Base-by-base conservation (phyloP, 2,329 filamentous ascomycete species). In the Colletotrichum sp. region DNA sequence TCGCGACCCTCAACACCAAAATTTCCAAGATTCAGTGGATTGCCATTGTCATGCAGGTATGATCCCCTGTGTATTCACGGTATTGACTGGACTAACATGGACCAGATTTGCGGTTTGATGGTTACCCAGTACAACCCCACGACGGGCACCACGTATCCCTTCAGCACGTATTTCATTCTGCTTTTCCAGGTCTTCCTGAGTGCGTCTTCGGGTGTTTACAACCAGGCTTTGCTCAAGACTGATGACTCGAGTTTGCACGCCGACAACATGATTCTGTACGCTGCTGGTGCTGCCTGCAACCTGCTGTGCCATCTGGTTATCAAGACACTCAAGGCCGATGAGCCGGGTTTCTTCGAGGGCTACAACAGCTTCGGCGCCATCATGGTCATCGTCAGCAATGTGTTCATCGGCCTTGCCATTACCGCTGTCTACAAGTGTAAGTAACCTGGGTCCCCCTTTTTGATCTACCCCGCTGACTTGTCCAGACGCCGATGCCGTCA, bases 341-440 rank as follows among this genome's bases (percentile, higher is more conserved):
- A 83, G 70, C 81, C 81, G 7, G 77, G 79, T 26, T 79, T 79
- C 75, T 78, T 79, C n/a, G 65, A 77, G 26, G 79, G 79, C 21
- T 79, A 79, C 69, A 78, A 76, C 55, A 81, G 77, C 73, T 74
- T 81, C 48, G 79, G 78, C 7, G 81, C 82, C 18, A 77, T 81
- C 73, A 78, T 84, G 79, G 80, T 84, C 26, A 80, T 83, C 24
- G 66, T 81, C 21, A 83, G 81, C 75, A 83, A 83, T 61, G 81
- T 83, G 58, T 83, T 83, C 71, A 82, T 83, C 64, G 82, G 82
- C 24, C 78, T 83, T 26, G 82, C 82, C n/a, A 83, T 83, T 38
- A 83, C 82, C 18, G 82, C 81, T 6, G 82, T 83, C 7, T 83
- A 83, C 76, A 83, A 82, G 76, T 83, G 82, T 82, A 66, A 75